Percentiles rank a stretch among this genome's conserved stretches.
These are phyloP conservation scores for Tricladium varicosporioides DNA, from an alignment of 2,329 filamentous ascomycete genomes.

Conservation along the genomic window DNA sequence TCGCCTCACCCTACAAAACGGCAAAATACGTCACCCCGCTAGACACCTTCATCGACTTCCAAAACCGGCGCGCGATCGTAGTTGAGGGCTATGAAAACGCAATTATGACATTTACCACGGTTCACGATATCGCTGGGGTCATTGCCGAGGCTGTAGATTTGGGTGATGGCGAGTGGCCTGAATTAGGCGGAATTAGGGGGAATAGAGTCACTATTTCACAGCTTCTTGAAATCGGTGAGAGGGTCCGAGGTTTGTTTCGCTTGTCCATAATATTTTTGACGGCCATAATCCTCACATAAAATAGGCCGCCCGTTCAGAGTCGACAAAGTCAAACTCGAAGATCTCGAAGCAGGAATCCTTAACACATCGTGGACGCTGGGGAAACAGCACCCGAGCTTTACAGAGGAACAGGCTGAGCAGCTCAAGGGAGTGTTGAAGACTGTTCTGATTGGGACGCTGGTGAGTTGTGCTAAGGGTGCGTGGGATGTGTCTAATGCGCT, in stretches of 20 bases:
- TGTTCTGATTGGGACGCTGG: conserved; percentile 42
- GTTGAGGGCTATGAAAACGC: conserved; percentile 40
- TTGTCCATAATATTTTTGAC: not conserved
- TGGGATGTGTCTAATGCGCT: conserved; percentile 44
- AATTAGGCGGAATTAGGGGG: conserved; percentile 33
- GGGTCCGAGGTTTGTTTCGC: conserved; percentile 38
- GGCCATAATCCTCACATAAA: conserved; percentile 12
- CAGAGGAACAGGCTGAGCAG: conserved; percentile 32
- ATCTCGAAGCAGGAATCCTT: conserved; percentile 44
- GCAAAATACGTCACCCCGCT: conserved; percentile 38
- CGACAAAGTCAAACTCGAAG: conserved; percentile 44
- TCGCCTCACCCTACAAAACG: conserved; percentile 43
- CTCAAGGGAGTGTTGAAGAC: conserved; percentile 35
- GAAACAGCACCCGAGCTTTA: conserved; percentile 35
- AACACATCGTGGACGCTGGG: conserved; percentile 42
- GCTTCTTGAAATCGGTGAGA: conserved; percentile 39
- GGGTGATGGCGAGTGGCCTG: conserved; percentile 33
- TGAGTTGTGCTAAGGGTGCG: conserved; percentile 40
- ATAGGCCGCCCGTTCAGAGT: conserved; percentile 39
- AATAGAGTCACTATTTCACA: conserved; percentile 27
- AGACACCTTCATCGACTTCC: conserved; percentile 32
- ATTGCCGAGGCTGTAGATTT: conserved; percentile 33
- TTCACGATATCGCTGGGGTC: conserved; percentile 42
- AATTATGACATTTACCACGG: conserved; percentile 44
- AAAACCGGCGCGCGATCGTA: conserved; percentile 40